Evolutionary conservation across 1,284 basidiomycete genomes (phyloP).

Genomic region (Marasmius tenuissimus): DNA sequence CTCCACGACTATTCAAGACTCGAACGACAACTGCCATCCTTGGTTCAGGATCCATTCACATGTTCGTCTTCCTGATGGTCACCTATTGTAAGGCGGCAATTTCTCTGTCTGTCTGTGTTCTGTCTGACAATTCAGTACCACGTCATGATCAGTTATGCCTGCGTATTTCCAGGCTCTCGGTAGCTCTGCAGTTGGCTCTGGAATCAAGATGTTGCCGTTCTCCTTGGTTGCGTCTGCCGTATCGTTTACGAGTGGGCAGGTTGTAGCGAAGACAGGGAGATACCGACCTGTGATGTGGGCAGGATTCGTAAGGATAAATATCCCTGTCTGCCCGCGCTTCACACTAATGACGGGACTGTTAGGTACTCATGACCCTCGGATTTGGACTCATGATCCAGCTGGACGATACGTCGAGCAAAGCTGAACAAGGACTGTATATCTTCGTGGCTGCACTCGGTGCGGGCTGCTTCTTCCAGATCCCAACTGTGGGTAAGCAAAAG

Average conservation of each 20-base stretch:
- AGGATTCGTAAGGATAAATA: constrained; percentile 16
- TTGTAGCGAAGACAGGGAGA: constrained; percentile 31
- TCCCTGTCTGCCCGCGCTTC: background rate
- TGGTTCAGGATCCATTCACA: constrained; percentile 38
- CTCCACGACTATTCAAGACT: constrained; percentile 47
- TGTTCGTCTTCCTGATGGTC: constrained; percentile 36
- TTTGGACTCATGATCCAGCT: constrained; percentile 35
- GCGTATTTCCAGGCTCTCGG: constrained; percentile 47
- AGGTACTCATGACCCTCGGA: constrained; percentile 24
- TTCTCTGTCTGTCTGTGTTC: background rate
- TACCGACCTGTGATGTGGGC: constrained; percentile 40
- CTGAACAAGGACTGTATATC: constrained; percentile 31
- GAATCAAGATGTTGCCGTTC: constrained; percentile 45
- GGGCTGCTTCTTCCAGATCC: constrained; percentile 37
- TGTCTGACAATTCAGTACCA: background rate
- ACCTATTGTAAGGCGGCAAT: constrained; percentile 15
- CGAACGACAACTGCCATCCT: constrained; percentile 44
- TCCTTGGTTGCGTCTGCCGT: constrained; percentile 34
- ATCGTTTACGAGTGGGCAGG: constrained; percentile 33
- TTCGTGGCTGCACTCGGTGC: constrained; percentile 33
- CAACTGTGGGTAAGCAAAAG: constrained; percentile 13
- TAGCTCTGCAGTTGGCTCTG: constrained; percentile 39
- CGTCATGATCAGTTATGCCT: constrained; percentile 24
- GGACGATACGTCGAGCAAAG: constrained; percentile 29
- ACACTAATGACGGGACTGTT: constrained; percentile 21